Percentiles rank a stretch among this genome's conserved stretches.
These are phyloP conservation scores for Boechera stricta DNA, from an alignment of 345 rosid species.

Conservation along the genomic window DNA sequence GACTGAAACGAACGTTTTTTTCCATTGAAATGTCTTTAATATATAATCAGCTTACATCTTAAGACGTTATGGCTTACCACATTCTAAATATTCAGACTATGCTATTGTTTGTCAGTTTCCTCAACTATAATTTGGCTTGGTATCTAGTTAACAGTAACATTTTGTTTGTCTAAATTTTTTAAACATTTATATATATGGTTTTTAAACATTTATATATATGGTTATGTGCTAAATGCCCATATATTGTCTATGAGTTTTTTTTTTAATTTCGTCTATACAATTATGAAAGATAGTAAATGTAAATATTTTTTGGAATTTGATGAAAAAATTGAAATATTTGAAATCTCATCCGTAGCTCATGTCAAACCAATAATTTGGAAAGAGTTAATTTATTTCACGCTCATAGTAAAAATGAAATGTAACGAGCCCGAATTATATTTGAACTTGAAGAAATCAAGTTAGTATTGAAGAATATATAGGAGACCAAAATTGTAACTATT, in stretches of 20 bases:
- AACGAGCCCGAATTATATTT: neutral
- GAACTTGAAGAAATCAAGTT: neutral
- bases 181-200: too few relatives aligned
- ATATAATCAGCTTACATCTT: neutral
- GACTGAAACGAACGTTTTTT: too few relatives aligned
- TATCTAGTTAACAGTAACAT: neutral
- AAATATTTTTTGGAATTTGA: neutral
- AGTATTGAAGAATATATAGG: neutral
- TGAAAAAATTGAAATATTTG: neutral
- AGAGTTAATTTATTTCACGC: neutral
- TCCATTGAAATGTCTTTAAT: neutral
- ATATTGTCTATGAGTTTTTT: too few relatives aligned
- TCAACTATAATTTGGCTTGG: neutral
- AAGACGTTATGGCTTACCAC: neutral
- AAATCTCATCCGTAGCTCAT: neutral
- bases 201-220: too few relatives aligned
- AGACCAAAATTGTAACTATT: conserved; percentile 15
- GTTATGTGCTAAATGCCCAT: too few relatives aligned
- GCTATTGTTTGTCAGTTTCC: neutral
- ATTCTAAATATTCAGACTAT: too few relatives aligned
- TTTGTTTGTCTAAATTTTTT: too few relatives aligned
- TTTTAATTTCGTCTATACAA: too few relatives aligned
- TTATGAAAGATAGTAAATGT: neutral
- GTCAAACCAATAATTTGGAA: neutral
- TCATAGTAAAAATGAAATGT: conserved; percentile 10